These are phyloP conservation scores for Ciborinia camelliae DNA, from an alignment of 2,329 filamentous ascomycete genomes.

Conservation along the genomic window DNA sequence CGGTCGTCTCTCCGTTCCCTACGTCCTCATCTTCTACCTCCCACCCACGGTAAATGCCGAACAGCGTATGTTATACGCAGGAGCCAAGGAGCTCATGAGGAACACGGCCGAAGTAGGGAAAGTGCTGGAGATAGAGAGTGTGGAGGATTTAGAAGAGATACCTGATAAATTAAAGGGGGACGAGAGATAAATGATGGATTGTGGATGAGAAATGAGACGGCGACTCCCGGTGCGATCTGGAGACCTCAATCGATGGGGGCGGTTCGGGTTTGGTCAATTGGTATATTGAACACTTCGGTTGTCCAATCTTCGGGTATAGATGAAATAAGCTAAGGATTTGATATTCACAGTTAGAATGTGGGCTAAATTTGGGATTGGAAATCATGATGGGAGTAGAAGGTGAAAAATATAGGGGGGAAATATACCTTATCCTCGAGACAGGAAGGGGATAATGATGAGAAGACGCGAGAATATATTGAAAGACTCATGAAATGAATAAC, in stretches of 20 bases:
- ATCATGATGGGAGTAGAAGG: not conserved
- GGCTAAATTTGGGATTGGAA: not conserved
- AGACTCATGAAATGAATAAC: not conserved
- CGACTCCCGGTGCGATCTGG: not conserved
- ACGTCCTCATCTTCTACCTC: constrained; percentile 92
- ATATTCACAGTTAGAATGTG: not conserved
- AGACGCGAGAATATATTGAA: not conserved
- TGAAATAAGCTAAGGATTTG: not conserved
- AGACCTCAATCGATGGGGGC: not conserved
- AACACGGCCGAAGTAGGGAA: constrained; percentile 87
- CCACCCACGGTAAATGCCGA: constrained; percentile 87
- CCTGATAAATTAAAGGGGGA: constrained; percentile 56
- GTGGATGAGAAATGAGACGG: not conserved
- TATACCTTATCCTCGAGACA: not conserved
- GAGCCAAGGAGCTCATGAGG: constrained; percentile 92
- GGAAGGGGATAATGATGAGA: not conserved
- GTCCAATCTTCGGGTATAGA: not conserved
- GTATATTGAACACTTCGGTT: not conserved
- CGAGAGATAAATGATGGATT: constrained; percentile 5
- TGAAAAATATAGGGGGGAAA: not conserved
- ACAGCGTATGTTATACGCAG: constrained; percentile 88
- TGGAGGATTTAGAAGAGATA: constrained; percentile 80
- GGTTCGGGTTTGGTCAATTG: not conserved
- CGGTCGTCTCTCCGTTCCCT: constrained; percentile 83
- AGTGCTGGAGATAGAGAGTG: constrained; percentile 78